A percentile compares a stretch with the other conserved stretches of the same genome.
These are phyloP conservation scores for Gamarada debralockiae DNA, from an alignment of 495 filamentous ascomycete genomes.

Conservation along the genomic window DNA sequence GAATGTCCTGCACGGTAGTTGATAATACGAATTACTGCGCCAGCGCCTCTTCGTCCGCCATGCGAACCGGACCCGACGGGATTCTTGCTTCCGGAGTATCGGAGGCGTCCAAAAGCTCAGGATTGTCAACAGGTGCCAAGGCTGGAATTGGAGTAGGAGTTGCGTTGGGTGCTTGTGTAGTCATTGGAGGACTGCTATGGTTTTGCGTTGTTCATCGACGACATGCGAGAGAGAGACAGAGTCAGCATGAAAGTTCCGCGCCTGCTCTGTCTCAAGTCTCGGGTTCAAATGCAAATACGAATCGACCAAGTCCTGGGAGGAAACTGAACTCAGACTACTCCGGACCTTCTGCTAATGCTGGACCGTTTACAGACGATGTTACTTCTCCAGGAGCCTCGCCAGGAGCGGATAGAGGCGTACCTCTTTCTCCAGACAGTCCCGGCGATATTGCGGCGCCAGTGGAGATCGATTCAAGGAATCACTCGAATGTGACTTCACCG, in stretches of 20 bases:
- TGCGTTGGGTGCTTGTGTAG: conserved; percentile 3
- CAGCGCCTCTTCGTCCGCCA: conserved; percentile 2
- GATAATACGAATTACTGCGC: conserved; percentile 17
- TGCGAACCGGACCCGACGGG: conserved; percentile 14
- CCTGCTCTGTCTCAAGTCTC: conserved; percentile 6
- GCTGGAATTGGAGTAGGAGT: conserved; percentile 23
- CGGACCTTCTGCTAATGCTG: conserved; percentile 15
- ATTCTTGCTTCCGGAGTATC: background rate
- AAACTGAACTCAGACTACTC: conserved; percentile 20
- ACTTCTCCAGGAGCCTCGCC: background rate
- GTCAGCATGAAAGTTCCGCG: background rate
- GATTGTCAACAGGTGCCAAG: conserved; percentile 23
- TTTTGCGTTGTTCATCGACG: conserved; percentile 18
- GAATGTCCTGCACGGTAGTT: conserved; percentile 14
- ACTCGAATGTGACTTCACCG: conserved; percentile 11
- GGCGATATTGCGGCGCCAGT: conserved; percentile 22
- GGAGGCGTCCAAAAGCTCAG: background rate
- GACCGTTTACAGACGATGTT: conserved; percentile 16
- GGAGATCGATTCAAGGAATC: conserved; percentile 17
- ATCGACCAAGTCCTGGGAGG: conserved; percentile 1
- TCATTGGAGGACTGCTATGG: conserved; percentile 10
- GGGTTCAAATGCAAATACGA: background rate
- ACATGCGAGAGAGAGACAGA: background rate
- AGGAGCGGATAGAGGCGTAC: conserved; percentile 13
- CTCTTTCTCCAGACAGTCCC: conserved; percentile 11